phyloP scores from a whole-genome alignment of 2,329 filamentous ascomycete genomes.

The Camptophora hylomeconis region DNA sequence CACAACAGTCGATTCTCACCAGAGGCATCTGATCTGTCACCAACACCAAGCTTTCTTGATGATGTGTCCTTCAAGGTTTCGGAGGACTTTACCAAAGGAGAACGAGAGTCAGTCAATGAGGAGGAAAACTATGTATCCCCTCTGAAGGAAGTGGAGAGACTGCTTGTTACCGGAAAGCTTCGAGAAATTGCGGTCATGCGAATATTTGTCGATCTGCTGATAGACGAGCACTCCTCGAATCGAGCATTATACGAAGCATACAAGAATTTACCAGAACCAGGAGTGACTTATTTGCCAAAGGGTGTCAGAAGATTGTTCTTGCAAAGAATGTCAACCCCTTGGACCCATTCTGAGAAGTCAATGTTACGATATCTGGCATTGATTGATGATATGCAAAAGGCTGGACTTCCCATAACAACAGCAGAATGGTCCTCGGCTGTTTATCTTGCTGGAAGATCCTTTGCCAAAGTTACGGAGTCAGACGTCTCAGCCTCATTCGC shows the following conservation, averaged over 20 bases:
- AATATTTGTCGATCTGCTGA: constrained; percentile 28
- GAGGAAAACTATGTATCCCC: constrained; percentile 13
- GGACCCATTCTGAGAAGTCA: constrained; percentile 42
- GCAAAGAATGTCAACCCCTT: constrained; percentile 50
- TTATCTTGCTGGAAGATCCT: constrained; percentile 62
- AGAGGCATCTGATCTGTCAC: constrained; percentile 15
- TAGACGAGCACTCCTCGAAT: constrained; percentile 31
- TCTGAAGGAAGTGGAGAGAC: constrained; percentile 22
- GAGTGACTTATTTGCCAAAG: constrained; percentile 37
- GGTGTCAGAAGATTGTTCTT: constrained; percentile 50
- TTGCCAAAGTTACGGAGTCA: constrained; percentile 40
- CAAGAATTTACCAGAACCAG: constrained; percentile 38
- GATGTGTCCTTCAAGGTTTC: constrained; percentile 17
- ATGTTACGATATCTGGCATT: constrained; percentile 77
- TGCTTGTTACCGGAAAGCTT: constrained; percentile 21
- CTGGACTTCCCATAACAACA: constrained; percentile 53
- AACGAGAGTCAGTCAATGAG: not conserved
- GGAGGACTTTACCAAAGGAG: constrained; percentile 11
- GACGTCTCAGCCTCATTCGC: constrained; percentile 58
- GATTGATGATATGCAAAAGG: constrained; percentile 67
- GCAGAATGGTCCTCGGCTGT: constrained; percentile 77
- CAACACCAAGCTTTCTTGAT: constrained; percentile 14
- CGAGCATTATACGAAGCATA: constrained; percentile 41
- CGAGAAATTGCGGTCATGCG: constrained; percentile 14
- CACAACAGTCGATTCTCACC: constrained; percentile 17